Evolutionary conservation across 1,284 basidiomycete species (phyloP).

Genomic region (Microbotryum intermedium): DNA sequence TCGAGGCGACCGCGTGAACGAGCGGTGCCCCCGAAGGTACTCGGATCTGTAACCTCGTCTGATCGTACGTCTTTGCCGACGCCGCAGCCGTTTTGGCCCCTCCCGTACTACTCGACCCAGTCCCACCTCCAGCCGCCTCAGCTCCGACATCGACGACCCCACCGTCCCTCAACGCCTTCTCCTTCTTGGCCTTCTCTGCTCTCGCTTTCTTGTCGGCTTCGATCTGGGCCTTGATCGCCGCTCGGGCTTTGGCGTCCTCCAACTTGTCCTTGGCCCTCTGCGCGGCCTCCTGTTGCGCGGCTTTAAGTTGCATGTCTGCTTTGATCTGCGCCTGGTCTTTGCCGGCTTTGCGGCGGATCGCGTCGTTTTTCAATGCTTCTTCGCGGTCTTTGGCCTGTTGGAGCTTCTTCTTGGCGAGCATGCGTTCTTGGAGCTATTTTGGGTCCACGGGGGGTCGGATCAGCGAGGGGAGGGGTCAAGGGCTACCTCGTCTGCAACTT

Average conservation of each 20-base stretch:
- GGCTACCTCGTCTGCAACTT: not conserved
- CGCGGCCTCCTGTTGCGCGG: constrained; percentile 62
- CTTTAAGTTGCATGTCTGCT: constrained; percentile 61
- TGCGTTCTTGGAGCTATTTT: constrained; percentile 53
- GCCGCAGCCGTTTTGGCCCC: constrained; percentile 15
- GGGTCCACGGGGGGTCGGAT: not conserved
- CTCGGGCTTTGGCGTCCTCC: constrained; percentile 70
- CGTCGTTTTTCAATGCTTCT: constrained; percentile 67
- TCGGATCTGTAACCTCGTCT: constrained; percentile 65
- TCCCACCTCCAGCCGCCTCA: not conserved
- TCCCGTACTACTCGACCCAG: too few species aligned
- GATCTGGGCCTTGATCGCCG: constrained; percentile 81
- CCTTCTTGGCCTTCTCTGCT: constrained; percentile 74
- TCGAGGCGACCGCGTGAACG: constrained; percentile 67
- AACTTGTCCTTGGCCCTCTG: constrained; percentile 75
- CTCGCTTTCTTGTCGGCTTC: constrained; percentile 82
- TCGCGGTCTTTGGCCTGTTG: constrained; percentile 59
- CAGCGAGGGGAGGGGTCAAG: not conserved
- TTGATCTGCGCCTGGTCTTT: constrained; percentile 64
- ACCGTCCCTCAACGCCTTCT: constrained; percentile 77
- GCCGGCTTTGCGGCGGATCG: constrained; percentile 69
- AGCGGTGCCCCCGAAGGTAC: constrained; percentile 70
- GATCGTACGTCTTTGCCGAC: constrained; percentile 44
- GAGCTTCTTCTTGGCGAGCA: constrained; percentile 60
- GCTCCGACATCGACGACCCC: constrained; percentile 30